A percentile compares a stretch with the other conserved stretches of the same genome.
Evolutionary conservation across 768 basidiomycete genomes (phyloP).

Genomic region (Hortiboletus campestris): DNA sequence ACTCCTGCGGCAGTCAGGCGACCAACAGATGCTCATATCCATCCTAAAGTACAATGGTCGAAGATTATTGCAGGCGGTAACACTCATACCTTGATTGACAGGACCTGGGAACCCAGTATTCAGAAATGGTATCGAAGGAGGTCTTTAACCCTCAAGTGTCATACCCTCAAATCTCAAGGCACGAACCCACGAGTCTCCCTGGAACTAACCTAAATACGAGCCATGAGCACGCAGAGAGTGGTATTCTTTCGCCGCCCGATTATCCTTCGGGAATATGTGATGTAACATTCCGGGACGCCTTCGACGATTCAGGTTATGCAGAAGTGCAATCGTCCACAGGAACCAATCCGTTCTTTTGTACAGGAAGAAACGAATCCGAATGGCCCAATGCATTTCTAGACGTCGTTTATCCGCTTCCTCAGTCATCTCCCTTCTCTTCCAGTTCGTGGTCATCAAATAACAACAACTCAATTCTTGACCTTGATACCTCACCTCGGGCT

Average conservation of each 20-base stretch:
- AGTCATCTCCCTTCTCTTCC: conserved; percentile 24
- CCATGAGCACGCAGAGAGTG: neutral
- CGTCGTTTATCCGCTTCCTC: conserved; percentile 9
- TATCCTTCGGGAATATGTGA: neutral
- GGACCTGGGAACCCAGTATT: neutral
- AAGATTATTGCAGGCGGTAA: neutral
- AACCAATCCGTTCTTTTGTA: neutral
- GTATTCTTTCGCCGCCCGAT: neutral
- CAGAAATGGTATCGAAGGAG: neutral
- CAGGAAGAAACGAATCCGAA: neutral
- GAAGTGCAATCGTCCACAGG: neutral
- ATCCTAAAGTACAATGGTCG: conserved; percentile 11
- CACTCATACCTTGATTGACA: conserved; percentile 8
- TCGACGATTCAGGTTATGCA: conserved; percentile 5
- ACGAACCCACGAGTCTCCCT: too few species aligned
- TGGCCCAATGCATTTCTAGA: neutral
- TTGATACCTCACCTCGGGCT: conserved; percentile 25
- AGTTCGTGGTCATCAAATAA: conserved; percentile 13
- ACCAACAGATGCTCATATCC: neutral
- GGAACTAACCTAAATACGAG: neutral
- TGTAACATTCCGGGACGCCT: neutral
- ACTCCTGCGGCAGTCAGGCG: neutral
- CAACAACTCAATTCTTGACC: conserved; percentile 16
- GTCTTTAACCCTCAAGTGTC: neutral
- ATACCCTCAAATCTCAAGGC: neutral